Evolutionary conservation across 2,329 filamentous ascomycete species (phyloP), one percentile per base, ranked within the genome.

Genomic region (Fusarium graminum): DNA sequence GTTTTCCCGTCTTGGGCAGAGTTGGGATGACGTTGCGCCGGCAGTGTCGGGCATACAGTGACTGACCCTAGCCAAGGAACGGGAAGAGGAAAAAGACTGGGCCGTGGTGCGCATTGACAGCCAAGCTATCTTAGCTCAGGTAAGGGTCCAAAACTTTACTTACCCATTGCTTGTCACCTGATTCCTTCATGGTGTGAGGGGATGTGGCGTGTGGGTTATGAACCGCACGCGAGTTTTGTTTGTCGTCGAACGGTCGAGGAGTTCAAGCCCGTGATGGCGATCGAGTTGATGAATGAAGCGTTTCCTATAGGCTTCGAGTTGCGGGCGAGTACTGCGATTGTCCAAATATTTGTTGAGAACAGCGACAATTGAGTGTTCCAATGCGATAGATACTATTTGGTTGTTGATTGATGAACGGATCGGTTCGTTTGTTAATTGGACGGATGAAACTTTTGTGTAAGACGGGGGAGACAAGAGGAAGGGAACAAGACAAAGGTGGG

Each of bases 121-220:
- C 42, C 55, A 61, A 22, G 39, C 41, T 30, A 25, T 57, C 19
- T 39, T 62, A 56, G 43, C 59, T 56, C 57, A 56, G 39, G 39
- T 56, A 62, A 44, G 57, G 59, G 49, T 62, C 57, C 57, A 45
- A 47, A 53, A 56, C 22, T 22, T 22, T 22, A 76, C 79, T 72
- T 76, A 85, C 82, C 82, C 82, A 84, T 66, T 82, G 77, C 75
- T 85, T 85, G 72, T 84, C 81, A 30, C 56, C 74, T 71, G 57
- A 74, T 69, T 67, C 65, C 28, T 59, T 65, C 68, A 67, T 72
- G 28, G 58, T 61, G 41, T 42, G 26, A 22, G 22, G 34, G 36
- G 54, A 13, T 60, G 39, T 39, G 32, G 44, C 30, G 22, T 38
- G 28, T 4, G 34, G 12, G 36, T 42, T 12, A 49, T 30, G 28